A percentile compares a stretch with the other conserved stretches of the same genome.
Conservation (phyloP, 75 land plant species). For the Ceratopteris richardii region DNA sequence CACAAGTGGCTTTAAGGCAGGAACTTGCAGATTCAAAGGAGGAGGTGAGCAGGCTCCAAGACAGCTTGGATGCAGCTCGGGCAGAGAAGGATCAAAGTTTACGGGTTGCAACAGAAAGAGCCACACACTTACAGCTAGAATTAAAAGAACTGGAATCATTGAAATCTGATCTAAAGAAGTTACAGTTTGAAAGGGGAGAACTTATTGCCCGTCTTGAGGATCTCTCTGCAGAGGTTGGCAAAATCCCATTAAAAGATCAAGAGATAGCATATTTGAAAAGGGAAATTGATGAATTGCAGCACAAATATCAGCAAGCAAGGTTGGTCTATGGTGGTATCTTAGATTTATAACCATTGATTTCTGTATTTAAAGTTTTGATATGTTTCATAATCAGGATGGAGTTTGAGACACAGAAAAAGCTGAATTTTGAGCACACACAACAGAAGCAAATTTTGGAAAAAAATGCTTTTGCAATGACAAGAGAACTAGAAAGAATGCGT, state of each 20-base stretch:
- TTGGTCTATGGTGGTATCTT: not conserved
- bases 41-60: constrained; percentile 57
- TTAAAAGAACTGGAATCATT: constrained; percentile 40
- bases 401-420: constrained; percentile 71
- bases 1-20: constrained; percentile 62
- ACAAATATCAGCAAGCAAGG: constrained; percentile 56
- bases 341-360: no score
- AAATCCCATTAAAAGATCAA: constrained; percentile 28
- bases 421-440: constrained; percentile 56
- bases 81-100: constrained; percentile 60
- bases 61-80: constrained; percentile 39
- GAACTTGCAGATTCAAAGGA: constrained; percentile 76
- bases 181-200: constrained; percentile 48
- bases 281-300: constrained; percentile 48
- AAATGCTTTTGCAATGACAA: constrained; percentile 64
- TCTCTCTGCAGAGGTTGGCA: constrained; percentile 43
- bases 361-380: no score
- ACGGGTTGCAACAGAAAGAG: constrained; percentile 47
- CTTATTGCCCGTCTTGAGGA: constrained; percentile 34
- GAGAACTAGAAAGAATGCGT: constrained; percentile 72
- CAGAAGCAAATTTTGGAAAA: constrained; percentile 73
- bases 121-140: constrained; percentile 56
- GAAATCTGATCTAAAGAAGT: constrained; percentile 47
- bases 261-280: constrained; percentile 41
- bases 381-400: constrained; percentile 34